Base-by-base conservation (phyloP, 495 filamentous ascomycete species). In the Neurospora cerealis region DNA sequence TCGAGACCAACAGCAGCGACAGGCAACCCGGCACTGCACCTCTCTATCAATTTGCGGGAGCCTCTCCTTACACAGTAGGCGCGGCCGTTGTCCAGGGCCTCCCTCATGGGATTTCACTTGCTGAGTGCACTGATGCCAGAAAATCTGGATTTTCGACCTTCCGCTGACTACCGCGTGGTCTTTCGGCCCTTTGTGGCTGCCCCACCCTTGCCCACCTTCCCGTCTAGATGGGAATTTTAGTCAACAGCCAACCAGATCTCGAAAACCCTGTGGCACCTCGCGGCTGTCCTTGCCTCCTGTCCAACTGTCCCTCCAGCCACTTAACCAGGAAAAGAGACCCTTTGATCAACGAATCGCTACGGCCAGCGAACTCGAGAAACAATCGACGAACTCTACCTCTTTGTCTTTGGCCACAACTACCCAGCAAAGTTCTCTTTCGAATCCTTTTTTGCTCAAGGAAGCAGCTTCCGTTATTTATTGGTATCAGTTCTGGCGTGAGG, bases 161-260 rank as follows among this genome's bases (percentile, higher is more conserved):
- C 21, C 21, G 21, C 46, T 54, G 46, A 19, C 41, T 48, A 40
- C 54, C 17, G 54, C 28, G 24, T 8, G 24, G 15, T 62, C 54
- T 36, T 48, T 41, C 37, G 34, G 71, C 71, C 71, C 38, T 62
- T 39, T 38, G 34, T 15, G 46, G 21, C 32, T 69, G 32, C 36
- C 15, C n/a, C 69, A 73, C 72, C 72, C 17, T 62, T 17, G 32
- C 13, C 19, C 66, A 74, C 73, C 73, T 74, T 71, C 73, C 73
- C 36, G 17, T 71, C 69, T 54, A 28, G 42, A 72, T 44, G 19
- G n/a, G 42, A 28, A 54, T 62, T 32, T 71, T 42, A 24, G 40
- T 19, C 70, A 60, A 71, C 70, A 39, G 70, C 39, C 73, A 74
- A 74, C 60, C 44, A 74, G 34, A 24, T 32, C 17, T 21, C 72